Base-by-base conservation (phyloP, 768 basidiomycete species). In the Boletus tomentosulus region DNA sequence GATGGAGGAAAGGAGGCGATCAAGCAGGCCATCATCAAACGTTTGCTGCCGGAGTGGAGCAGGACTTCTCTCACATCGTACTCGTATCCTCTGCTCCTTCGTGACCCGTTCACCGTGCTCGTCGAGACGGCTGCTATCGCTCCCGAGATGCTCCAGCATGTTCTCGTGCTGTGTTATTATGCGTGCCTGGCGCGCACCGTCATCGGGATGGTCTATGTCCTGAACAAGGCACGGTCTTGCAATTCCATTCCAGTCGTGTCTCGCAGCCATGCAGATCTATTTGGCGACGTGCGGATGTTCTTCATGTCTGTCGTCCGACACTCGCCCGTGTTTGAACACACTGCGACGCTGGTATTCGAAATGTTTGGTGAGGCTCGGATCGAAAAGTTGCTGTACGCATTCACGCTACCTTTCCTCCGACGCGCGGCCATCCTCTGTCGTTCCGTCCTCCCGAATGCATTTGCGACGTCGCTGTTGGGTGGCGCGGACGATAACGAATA, bases 391-490 rank as follows among this genome's bases (percentile, higher is more conserved):
- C 73, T 98, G 33, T 95, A 95, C 64, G 77, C 84, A 0, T 92
- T 95, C 69, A 92, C 91, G 0, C 76, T 98, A 0, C 95, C 94
- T 3, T 98, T 97, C 77, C 81, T 98, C 10, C 87, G 96, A 16
- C 81, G 89, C 0, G 89, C 87, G 0, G 85, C 92, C 11, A 89
- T 98, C 46, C 78, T 98, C 7, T 89, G 86, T 56, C 85, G 88
- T 8, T 81, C 91, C 1, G 75, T 91, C 38, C 75, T 87, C 41
- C 85, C 90, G 3, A 72, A 76, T 7, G 78, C 81, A 3, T 88
- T 87, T 65, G 75, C 80, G 13, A 60, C 63, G 0, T 80, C 81
- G 4, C 57, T 74, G 30, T 69, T 74, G 45, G 66, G 58, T 5
- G 61, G 68, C 11, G 57, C 70, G 28, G 77, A 80, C 8, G 74